Percentiles rank a stretch among this genome's conserved stretches.
phyloP scores from a whole-genome alignment of 495 filamentous ascomycete genomes.

The Stereocaulon alpinum region DNA sequence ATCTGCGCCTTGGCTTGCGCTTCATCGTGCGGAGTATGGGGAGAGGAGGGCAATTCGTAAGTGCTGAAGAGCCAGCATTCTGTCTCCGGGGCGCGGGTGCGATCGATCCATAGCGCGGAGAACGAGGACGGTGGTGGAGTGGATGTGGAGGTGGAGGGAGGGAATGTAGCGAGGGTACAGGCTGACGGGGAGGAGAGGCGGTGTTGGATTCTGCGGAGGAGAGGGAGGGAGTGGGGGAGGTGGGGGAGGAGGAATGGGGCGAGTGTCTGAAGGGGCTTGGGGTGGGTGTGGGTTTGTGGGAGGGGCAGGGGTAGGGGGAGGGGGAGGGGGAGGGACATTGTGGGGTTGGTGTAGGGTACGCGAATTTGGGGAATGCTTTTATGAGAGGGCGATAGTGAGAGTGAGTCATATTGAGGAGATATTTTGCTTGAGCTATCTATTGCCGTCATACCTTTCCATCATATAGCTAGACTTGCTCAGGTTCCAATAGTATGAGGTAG shows the following conservation, averaged over 20 bases:
- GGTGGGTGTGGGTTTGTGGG: slow-evolving; percentile 29
- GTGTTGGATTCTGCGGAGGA: slow-evolving; percentile 51
- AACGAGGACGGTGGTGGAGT: slow-evolving; percentile 12
- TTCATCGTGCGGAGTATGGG: background rate
- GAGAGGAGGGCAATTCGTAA: slow-evolving; percentile 29
- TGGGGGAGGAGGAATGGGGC: slow-evolving; percentile 36
- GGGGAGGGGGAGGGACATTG: background rate
- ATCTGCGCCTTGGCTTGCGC: background rate
- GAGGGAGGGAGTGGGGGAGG: slow-evolving; percentile 45
- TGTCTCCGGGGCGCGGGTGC: slow-evolving; percentile 47
- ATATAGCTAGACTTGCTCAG: no score
- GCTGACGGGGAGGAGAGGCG: slow-evolving; percentile 30
- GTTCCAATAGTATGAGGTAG: no score
- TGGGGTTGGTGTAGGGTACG: background rate
- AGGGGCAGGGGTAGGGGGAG: background rate
- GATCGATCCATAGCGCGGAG: slow-evolving; percentile 46
- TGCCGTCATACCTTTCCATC: no score
- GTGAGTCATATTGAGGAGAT: background rate
- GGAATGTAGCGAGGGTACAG: slow-evolving; percentile 37
- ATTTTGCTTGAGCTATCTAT: background rate
- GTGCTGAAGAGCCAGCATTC: slow-evolving; percentile 51
- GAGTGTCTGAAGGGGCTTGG: slow-evolving; percentile 29
- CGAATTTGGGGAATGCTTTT: no score
- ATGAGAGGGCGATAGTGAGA: background rate
- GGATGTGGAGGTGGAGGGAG: slow-evolving; percentile 5